Base-by-base conservation (phyloP, 805 yeast species). In the Schizosaccharomyces osmophilus region DNA sequence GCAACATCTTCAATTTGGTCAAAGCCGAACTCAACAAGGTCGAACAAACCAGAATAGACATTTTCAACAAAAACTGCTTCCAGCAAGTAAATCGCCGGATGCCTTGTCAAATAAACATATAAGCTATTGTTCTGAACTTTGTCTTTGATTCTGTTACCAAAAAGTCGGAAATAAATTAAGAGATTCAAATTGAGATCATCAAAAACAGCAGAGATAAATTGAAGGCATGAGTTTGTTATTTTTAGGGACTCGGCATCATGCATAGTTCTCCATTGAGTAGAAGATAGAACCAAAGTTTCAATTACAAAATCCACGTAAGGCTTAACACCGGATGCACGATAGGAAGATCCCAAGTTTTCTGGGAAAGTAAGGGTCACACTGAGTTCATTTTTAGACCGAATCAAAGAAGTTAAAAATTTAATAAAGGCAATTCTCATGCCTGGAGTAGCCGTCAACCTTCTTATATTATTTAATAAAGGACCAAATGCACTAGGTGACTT, bases 221-320 rank as follows among this genome's bases (percentile, higher is more conserved):
- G 36, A 17, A 51, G 26, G 6, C 36, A 51, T 11, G 39, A 8
- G 4, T 29, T 4, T 17, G 22, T 17, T 8, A 51, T 9, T 17
- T 29, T 22, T 5, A 51, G 3, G 17, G 36, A 8, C 6, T 29
- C 57, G 0, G 15, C 31, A 24, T 51, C 36, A 15, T 29, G 57
- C 57, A 29, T 24, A 24, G n/a, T 24, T 29, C 36, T 51, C 57
- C 57, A 51, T 17, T 22, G 31, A 26, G 57, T 51, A 5, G 57
- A 22, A 1, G 57, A 51, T 17, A 17, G 5, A 17, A 51, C 57
- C 31, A 51, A 24, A 5, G 57, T 29, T 29, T 29, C 42, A 8
- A 57, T 26, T n/a, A 57, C 48, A 57, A 32, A 57, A 39, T 57
- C 48, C n/a, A 57, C 60, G 31, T 57, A 57, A 24, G 48, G 48